Conservation (phyloP, 805 yeast genomes). For the Yamadazyma sp. region DNA sequence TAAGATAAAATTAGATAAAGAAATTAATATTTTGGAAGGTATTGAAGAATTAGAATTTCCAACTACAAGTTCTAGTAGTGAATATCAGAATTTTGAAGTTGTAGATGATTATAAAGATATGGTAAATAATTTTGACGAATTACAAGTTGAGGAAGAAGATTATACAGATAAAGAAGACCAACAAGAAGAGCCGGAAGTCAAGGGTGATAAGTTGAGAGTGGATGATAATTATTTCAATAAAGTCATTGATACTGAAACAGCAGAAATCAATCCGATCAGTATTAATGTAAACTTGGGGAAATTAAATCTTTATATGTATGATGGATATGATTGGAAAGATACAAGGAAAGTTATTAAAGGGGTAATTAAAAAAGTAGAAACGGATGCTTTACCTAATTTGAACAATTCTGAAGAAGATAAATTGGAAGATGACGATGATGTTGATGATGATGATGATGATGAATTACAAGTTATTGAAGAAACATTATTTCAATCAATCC, state of each 20-base stretch:
- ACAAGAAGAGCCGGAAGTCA: neutral
- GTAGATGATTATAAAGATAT: slow-evolving; percentile 20
- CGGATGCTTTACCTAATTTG: slow-evolving; percentile 2
- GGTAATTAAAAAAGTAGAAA: slow-evolving; percentile 63
- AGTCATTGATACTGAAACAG: neutral
- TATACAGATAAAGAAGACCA: neutral
- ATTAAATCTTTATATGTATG: slow-evolving; percentile 54
- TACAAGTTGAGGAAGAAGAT: neutral
- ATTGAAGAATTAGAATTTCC: slow-evolving; percentile 35
- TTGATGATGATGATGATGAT: slow-evolving; percentile 11
- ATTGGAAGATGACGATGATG: slow-evolving; percentile 9
- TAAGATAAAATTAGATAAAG: slow-evolving; percentile 31
- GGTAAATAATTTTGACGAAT: slow-evolving; percentile 2
- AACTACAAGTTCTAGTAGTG: slow-evolving; percentile 5
- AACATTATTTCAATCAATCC: slow-evolving; percentile 75
- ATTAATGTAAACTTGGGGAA: slow-evolving; percentile 36
- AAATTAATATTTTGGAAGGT: slow-evolving; percentile 40
- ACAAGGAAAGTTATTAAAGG: slow-evolving; percentile 65
- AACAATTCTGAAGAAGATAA: slow-evolving; percentile 5
- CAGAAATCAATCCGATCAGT: slow-evolving; percentile 11
- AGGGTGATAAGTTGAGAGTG: neutral
- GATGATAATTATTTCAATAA: slow-evolving; percentile 10
- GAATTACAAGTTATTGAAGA: slow-evolving; percentile 46
- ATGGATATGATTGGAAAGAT: slow-evolving; percentile 90
- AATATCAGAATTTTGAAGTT: slow-evolving; percentile 10